Percentiles rank a stretch among this genome's conserved stretches.
Evolutionary conservation across 2,329 filamentous ascomycete species (phyloP).

Genomic region (Ambrosiella xylebori): DNA sequence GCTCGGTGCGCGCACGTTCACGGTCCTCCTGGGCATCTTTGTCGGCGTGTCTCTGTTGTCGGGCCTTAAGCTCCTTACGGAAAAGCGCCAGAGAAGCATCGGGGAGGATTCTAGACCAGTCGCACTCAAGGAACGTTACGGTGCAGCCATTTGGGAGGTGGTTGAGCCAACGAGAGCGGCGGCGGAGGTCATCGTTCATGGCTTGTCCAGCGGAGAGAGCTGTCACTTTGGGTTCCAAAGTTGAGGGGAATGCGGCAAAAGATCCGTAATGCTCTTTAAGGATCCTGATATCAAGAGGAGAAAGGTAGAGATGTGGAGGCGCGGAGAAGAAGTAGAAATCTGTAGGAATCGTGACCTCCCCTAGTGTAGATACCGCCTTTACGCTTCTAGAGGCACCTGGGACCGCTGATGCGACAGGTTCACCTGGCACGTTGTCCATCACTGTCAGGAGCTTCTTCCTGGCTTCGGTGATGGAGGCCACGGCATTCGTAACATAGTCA

Average conservation of each 20-base stretch:
- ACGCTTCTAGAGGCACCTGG: conserved; percentile 21
- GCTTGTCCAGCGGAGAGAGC: conserved; percentile 77
- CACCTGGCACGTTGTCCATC: background rate
- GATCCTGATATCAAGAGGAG: conserved; percentile 80
- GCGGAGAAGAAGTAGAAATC: conserved; percentile 63
- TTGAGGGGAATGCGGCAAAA: conserved; percentile 68
- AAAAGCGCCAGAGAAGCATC: conserved; percentile 61
- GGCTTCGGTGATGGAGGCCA: conserved; percentile 53
- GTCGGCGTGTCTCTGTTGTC: conserved; percentile 61
- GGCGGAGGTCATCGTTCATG: conserved; percentile 69
- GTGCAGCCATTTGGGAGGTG: conserved; percentile 85
- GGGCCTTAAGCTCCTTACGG: conserved; percentile 54
- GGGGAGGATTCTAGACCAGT: conserved; percentile 81
- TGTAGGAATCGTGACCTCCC: background rate
- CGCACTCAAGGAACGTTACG: conserved; percentile 79
- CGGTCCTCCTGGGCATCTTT: conserved; percentile 79
- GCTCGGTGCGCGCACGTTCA: conserved; percentile 65
- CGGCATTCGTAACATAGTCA: conserved; percentile 80
- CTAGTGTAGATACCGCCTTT: conserved; percentile 7
- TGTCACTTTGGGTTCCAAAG: conserved; percentile 71
- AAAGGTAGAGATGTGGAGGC: conserved; percentile 74
- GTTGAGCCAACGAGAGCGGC: conserved; percentile 68
- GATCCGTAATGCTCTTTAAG: conserved; percentile 75
- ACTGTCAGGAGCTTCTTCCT: conserved; percentile 48
- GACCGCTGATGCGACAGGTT: conserved; percentile 13